A percentile compares a stretch with the other conserved stretches of the same genome.
Conservation (phyloP, 192 early-diverging fungal species). For the Haplosporangium gracile region DNA sequence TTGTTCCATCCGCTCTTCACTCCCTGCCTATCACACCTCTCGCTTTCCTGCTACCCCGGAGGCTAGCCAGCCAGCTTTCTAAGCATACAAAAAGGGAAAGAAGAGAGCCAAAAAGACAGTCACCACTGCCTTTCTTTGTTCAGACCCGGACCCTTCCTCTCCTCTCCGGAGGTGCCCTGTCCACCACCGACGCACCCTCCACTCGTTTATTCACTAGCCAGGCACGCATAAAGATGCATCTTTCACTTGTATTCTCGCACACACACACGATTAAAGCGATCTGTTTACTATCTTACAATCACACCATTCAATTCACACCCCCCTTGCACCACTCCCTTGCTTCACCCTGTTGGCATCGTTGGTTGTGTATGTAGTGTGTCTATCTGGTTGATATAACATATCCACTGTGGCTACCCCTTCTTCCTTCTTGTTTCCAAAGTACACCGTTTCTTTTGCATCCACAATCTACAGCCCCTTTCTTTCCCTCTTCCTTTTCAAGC, state of each 20-base stretch:
- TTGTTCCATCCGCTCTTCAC: not conserved
- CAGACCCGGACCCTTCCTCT: not conserved
- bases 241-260: too few relatives aligned
- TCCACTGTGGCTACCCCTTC: too few relatives aligned
- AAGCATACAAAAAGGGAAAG: not conserved
- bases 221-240: not conserved
- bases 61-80: not conserved
- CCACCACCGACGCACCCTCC: not conserved
- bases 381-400: too few relatives aligned
- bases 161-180: not conserved
- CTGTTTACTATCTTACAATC: not conserved
- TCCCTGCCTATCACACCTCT: not conserved
- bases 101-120: not conserved
- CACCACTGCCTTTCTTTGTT: not conserved
- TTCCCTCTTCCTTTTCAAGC: not conserved
- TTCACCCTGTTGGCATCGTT: too few relatives aligned
- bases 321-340: too few relatives aligned
- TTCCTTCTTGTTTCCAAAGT: not conserved
- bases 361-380: too few relatives aligned
- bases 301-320: too few relatives aligned
- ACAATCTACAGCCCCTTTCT: not conserved
- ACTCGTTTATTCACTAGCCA: not conserved
- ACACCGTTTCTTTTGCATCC: not conserved
- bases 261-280: not conserved
- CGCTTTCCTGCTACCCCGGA: not conserved